Evolutionary conservation across 163 green algal species (phyloP).

Genomic region (Chlorella variabilis): DNA sequence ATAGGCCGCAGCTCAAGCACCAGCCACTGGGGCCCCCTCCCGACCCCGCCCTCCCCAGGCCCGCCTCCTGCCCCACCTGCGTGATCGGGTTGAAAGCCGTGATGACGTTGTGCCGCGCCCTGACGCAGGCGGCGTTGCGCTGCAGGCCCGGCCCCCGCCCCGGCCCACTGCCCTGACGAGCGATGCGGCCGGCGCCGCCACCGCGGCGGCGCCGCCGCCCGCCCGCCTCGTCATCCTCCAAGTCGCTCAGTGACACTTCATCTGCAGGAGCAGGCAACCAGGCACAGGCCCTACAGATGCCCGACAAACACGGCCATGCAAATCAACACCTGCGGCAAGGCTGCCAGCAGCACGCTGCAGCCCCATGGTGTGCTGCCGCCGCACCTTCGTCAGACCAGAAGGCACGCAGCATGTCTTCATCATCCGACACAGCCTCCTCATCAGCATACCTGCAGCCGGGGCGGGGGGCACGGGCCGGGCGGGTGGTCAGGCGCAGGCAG

Average conservation of each 20-base stretch:
- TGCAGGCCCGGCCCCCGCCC: neutral
- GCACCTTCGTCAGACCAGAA: constrained; percentile 71
- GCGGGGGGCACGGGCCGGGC: neutral
- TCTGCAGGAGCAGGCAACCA: neutral
- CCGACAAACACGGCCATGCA: too few relatives aligned
- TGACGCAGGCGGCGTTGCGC: constrained; percentile 26
- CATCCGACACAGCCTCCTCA: constrained; percentile 57
- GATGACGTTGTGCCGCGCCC: constrained; percentile 56
- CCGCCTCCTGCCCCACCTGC: constrained; percentile 58
- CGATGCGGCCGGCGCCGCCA: neutral
- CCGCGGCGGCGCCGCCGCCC: neutral
- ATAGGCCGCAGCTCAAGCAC: too few relatives aligned
- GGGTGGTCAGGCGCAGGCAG: neutral
- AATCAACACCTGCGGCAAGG: too few relatives aligned
- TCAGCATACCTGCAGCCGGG: constrained; percentile 26
- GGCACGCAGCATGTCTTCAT: constrained; percentile 63
- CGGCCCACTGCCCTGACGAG: constrained; percentile 4
- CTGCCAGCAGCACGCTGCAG: neutral
- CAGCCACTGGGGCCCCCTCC: too few relatives aligned
- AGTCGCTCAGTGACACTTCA: constrained; percentile 4
- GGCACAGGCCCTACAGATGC: neutral
- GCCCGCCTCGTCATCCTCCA: constrained; percentile 17
- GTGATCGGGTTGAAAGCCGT: constrained; percentile 82
- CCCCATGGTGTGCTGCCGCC: neutral
- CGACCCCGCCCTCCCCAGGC: too few relatives aligned